A percentile compares a stretch with the other conserved stretches of the same genome.
Evolutionary conservation across 2,329 filamentous ascomycete species (phyloP).

Genomic region (Colletotrichum simmondsii): DNA sequence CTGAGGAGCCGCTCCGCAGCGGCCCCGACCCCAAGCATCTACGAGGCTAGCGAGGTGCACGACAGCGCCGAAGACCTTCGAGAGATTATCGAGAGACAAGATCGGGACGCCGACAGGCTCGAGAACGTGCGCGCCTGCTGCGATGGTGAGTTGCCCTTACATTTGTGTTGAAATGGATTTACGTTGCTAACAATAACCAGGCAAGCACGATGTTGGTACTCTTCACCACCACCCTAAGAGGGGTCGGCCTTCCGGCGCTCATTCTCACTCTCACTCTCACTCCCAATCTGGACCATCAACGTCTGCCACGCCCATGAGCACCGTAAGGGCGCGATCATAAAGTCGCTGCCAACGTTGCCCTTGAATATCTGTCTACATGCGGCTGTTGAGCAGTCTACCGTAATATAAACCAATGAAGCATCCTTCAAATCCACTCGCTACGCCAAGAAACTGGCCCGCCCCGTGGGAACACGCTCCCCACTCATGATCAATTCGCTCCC

Average conservation of each 20-base stretch:
- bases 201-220: constrained; percentile 79
- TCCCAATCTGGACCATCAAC: constrained; percentile 47
- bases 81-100: constrained; percentile 81
- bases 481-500: constrained; percentile 34
- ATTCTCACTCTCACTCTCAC: constrained; percentile 49
- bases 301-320: constrained; percentile 46
- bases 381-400: constrained; percentile 24
- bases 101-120: constrained; percentile 80
- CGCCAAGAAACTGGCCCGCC: constrained; percentile 14
- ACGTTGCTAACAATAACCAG: constrained; percentile 51
- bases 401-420: constrained; percentile 30
- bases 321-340: constrained; percentile 49
- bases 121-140: constrained; percentile 98
- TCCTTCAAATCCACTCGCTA: constrained; percentile 26
- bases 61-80: constrained; percentile 88
- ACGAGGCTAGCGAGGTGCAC: constrained; percentile 71
- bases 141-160: constrained; percentile 77
- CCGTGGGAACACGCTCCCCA: constrained; percentile 14
- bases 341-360: not conserved
- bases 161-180: not conserved
- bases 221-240: constrained; percentile 61
- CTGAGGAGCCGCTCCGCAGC: constrained; percentile 62
- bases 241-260: constrained; percentile 49
- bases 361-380: constrained; percentile 14
- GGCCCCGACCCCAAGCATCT: constrained; percentile 60